Evolutionary conservation across 2,329 filamentous ascomycete species (phyloP).

Genomic region (Pseudogymnoascus sp.): DNA sequence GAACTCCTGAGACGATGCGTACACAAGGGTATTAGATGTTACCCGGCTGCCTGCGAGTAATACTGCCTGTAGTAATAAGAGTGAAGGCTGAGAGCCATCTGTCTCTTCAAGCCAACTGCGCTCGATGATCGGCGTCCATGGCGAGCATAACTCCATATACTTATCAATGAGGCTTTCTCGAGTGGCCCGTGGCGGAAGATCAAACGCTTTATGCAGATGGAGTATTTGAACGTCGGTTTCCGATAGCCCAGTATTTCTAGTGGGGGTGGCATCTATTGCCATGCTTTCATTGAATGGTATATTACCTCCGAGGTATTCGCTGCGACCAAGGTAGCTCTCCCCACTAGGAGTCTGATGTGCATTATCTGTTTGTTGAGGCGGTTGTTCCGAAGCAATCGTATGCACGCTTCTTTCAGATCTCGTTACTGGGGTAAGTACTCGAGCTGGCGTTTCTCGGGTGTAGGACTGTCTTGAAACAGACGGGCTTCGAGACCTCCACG

Average conservation of each 20-base stretch:
- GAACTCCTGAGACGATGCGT: slow-evolving; percentile 27
- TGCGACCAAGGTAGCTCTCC: slow-evolving; percentile 6
- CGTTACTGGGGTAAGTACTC: background rate
- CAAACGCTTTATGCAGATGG: slow-evolving; percentile 7
- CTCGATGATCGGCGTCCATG: slow-evolving; percentile 20
- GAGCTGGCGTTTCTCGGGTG: slow-evolving; percentile 7
- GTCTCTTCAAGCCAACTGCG: slow-evolving; percentile 27
- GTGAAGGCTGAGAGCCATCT: slow-evolving; percentile 23
- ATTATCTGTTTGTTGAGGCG: background rate
- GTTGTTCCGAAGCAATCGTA: background rate
- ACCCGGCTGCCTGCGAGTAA: slow-evolving; percentile 37
- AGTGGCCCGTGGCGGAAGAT: slow-evolving; percentile 14
- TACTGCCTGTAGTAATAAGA: slow-evolving; percentile 32
- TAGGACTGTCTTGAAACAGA: background rate
- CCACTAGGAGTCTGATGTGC: background rate
- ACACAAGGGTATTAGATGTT: slow-evolving; percentile 23
- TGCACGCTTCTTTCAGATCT: background rate
- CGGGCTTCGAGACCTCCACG: background rate
- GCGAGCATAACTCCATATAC: slow-evolving; percentile 19
- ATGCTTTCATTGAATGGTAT: slow-evolving; percentile 8
- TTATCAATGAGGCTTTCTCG: slow-evolving; percentile 15
- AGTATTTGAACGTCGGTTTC: slow-evolving; percentile 8
- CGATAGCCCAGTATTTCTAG: background rate
- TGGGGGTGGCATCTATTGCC: background rate
- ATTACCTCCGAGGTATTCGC: slow-evolving; percentile 7